Percentiles rank a stretch among this genome's conserved stretches.
These are phyloP conservation scores for Glycine soja DNA, from an alignment of 306 rosid species.

Conservation along the genomic window DNA sequence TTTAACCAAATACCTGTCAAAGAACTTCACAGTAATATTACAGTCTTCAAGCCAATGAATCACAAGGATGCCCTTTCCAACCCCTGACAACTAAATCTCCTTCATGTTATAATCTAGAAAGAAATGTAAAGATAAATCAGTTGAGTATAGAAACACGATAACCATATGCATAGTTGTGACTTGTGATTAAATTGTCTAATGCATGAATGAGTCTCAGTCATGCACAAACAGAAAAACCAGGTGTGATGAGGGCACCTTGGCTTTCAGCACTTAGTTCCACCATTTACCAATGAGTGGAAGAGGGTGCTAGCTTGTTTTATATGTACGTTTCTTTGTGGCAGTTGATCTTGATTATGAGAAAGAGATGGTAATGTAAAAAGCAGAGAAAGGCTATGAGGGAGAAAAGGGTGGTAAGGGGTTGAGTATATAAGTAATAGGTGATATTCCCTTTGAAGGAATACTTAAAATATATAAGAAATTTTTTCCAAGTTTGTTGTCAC, in stretches of 20 bases:
- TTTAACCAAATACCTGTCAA: slow-evolving; percentile 48
- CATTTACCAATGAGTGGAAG: not conserved
- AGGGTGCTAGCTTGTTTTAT: slow-evolving; percentile 37
- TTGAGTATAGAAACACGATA: not conserved
- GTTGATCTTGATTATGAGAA: slow-evolving; percentile 37
- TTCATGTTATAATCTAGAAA: slow-evolving; percentile 38
- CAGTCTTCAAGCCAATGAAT: slow-evolving; percentile 38
- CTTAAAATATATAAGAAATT: slow-evolving; percentile 45
- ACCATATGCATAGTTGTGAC: no score
- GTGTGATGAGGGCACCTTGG: slow-evolving; percentile 42
- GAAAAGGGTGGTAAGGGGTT: slow-evolving; percentile 37
- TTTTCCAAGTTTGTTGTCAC: slow-evolving; percentile 55
- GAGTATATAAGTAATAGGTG: slow-evolving; percentile 39
- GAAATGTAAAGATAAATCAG: slow-evolving; percentile 19
- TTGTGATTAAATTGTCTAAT: not conserved
- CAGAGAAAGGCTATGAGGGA: not conserved
- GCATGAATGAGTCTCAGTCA: not conserved
- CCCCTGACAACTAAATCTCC: slow-evolving; percentile 35
- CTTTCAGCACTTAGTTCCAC: slow-evolving; percentile 19
- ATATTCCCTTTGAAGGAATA: slow-evolving; percentile 66
- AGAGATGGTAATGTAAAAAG: slow-evolving; percentile 41
- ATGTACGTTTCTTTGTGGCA: slow-evolving; percentile 29
- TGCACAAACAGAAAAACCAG: slow-evolving; percentile 30
- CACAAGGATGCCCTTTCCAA: slow-evolving; percentile 10
- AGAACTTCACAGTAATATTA: slow-evolving; percentile 28